Conservation (phyloP, 257 asterid species). For the Gentiana macrophylla region DNA sequence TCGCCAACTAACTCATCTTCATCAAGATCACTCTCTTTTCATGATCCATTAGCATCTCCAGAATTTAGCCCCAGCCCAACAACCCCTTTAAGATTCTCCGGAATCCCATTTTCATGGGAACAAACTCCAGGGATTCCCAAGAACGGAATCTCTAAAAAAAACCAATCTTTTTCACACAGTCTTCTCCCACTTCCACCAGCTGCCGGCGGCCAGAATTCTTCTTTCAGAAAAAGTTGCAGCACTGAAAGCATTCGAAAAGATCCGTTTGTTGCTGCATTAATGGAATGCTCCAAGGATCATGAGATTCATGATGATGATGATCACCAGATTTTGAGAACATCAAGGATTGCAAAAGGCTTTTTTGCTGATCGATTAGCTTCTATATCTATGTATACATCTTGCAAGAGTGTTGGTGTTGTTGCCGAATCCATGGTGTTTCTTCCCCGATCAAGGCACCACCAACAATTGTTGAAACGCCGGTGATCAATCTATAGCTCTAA, state of each 20-base stretch:
- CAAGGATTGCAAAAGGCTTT: slow-evolving; percentile 26
- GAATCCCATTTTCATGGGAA: slow-evolving; percentile 88
- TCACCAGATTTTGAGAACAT: slow-evolving; percentile 14
- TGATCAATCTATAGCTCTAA: no score
- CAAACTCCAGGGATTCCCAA: slow-evolving; percentile 75
- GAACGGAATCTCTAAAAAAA: slow-evolving; percentile 23
- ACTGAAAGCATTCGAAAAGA: slow-evolving; percentile 27
- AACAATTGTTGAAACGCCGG: no score
- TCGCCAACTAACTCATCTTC: slow-evolving; percentile 32
- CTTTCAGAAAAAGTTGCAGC: slow-evolving; percentile 25
- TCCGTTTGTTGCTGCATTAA: slow-evolving; percentile 63
- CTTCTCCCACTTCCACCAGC: slow-evolving; percentile 65
- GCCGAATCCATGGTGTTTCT: slow-evolving; percentile 48
- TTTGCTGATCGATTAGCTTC: slow-evolving; percentile 37
- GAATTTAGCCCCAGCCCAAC: slow-evolving; percentile 14
- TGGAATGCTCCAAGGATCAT: slow-evolving; percentile 58
- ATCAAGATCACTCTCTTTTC: slow-evolving; percentile 14
- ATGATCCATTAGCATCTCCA: slow-evolving; percentile 24
- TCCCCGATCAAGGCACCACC: slow-evolving; percentile 25
- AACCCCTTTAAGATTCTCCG: slow-evolving; percentile 27
- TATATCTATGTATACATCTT: slow-evolving; percentile 31
- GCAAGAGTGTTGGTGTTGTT: slow-evolving; percentile 49
- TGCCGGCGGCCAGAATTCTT: slow-evolving; percentile 7
- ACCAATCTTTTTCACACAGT: slow-evolving; percentile 8
- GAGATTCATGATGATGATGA: neutral